Conservation (phyloP, 176 grass and related monocot genomes). For the Rhynchospora tenuis region DNA sequence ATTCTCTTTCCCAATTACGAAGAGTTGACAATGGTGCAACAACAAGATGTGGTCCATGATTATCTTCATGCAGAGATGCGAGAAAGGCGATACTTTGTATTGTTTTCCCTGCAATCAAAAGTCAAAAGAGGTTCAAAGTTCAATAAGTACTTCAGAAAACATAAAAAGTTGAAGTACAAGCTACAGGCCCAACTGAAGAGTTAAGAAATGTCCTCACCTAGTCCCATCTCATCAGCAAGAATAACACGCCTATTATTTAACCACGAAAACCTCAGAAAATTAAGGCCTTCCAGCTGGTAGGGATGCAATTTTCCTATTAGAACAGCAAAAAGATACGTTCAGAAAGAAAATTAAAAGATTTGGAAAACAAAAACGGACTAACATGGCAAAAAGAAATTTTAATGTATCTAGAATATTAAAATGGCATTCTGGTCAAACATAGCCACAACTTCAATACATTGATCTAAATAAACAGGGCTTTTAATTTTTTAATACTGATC, state of each 20-base stretch:
- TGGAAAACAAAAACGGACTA: neutral
- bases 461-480: neutral
- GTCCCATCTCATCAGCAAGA: constrained; percentile 99
- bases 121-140: neutral
- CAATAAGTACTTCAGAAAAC: neutral
- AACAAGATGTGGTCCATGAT: constrained; percentile 77
- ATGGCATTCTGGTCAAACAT: neutral
- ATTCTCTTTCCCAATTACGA: constrained; percentile 97
- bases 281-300: constrained; percentile 95
- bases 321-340: constrained; percentile 15
- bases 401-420: neutral
- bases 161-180: neutral
- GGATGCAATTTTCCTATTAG: constrained; percentile 74
- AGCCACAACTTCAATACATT: neutral
- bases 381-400: neutral
- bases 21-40: constrained; percentile 94
- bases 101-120: constrained; percentile 67
- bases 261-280: constrained; percentile 94
- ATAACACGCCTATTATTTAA: constrained; percentile 74
- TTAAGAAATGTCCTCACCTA: constrained; percentile 59
- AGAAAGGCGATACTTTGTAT: constrained; percentile 99
- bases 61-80: constrained; percentile 77
- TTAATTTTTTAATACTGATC: neutral
- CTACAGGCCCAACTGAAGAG: neutral
- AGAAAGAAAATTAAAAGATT: neutral